Evolutionary conservation across 2,329 filamentous ascomycete genomes (phyloP), one percentile per base, ranked within the genome.

Genomic region (Cylindrodendrum hubeiense): DNA sequence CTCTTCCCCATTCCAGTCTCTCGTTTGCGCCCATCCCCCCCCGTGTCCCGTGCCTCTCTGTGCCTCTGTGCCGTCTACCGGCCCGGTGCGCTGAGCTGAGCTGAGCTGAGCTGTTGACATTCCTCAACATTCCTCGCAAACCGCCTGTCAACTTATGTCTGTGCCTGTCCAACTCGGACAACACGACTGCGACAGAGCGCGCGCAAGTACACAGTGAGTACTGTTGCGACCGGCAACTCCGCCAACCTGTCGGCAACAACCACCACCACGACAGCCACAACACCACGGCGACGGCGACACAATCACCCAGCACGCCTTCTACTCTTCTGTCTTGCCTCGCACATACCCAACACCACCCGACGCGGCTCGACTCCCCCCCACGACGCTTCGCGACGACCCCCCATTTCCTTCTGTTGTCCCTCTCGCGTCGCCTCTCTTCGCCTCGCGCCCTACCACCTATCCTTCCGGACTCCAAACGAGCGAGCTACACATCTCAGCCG

Each of bases 1-100:
- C 71, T 73, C 75, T 73, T 67, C 69, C 70, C 73, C 66, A 75
- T 79, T 73, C 71, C 74, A 75, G 74, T 79, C 78, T 66, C 71
- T 77, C 77, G 67, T 78, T 76, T 76, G 71, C 70, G 71, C 67
- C 61, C 65, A 69, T 73, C 65, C 68, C 66, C 61, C 61, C 66
- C 64, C 67, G 62, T 69, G 62, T 71, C 55, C 58, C 54, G 69
- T 67, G 58, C 62, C 61, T 52, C 57, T 55, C 56, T 60, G 63
- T 71, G 63, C 57, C 65, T 66, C 62, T 74, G 68, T 51, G 64
- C 65, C 65, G 67, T 67, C 54, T 59, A 37, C 60, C 65, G 66
- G 71, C 68, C 50, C 59, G 65, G 66, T 61, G 60, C 65, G 59
- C 63, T 67, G 68, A 65, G 67, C 47, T 73, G 60, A 66, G 59